Base-by-base conservation (phyloP, 192 early-diverging fungal genomes). In the Umbelopsis sp. region DNA sequence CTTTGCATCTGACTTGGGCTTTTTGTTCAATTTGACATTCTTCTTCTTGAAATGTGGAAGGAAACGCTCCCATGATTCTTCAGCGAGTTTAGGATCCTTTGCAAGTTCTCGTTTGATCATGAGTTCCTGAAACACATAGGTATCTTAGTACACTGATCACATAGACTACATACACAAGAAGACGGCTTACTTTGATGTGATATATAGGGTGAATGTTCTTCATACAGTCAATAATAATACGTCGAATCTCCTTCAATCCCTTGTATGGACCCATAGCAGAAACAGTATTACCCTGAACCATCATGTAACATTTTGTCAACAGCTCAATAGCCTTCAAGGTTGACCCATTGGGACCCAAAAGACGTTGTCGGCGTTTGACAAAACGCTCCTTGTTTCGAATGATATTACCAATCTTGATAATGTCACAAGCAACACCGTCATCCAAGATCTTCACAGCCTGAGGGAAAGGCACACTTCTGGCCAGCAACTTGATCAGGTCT, bases 221-320 rank as follows among this genome's bases (percentile, higher is more conserved):
- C 89, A 99, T 94, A 74, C 97, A 99, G 82, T 99, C 97, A 58
- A 95, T 80, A 3, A 99, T 91, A 49, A 99, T 95, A 46, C 91
- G 82, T 23, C 96, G 87, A 23, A 95, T 91, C 47, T 92, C 88
- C 78, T 95, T 94, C 44, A 99, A 68, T 3, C 94, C 94, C 72
- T 91, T 93, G 81, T 89, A 92, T 7, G 92, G 89, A 2, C 97
- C 97, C 94, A 99, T 97, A 20, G 80, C 86, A 5, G 94, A 90
- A 0, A 99, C 97, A 1, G 97, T 99, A 73, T 97, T 96, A 52
- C 98, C 98, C 76, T 98, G 97, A n/a, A 99, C 95, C 89, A 99
- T 88, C 27, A 98, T 88, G 70, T 99, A 98, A 75, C 96, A 96
- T 27, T 88, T 85, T 18, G 97, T 99, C 76, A 99, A 79, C 46